phyloP scores from a whole-genome alignment of 1,284 basidiomycete genomes.

The Puccinia polysora region DNA sequence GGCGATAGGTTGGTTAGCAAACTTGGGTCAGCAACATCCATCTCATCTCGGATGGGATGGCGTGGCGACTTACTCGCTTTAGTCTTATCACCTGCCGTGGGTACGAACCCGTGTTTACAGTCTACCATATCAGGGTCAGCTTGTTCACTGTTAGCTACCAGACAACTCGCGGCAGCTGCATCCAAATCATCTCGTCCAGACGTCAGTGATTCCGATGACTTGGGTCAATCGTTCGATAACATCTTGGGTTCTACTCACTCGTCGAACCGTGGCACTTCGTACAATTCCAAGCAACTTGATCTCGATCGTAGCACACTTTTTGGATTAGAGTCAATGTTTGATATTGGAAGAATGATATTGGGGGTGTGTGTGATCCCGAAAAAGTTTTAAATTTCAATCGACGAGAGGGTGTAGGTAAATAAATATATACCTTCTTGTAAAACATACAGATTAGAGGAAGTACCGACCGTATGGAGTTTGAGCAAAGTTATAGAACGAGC shows the following conservation, averaged over 20 bases:
- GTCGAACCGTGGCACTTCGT: neutral
- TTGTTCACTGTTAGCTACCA: neutral
- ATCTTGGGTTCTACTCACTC: neutral
- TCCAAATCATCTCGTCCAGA: no score
- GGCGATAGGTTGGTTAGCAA: no score
- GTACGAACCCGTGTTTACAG: neutral
- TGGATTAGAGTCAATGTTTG: neutral
- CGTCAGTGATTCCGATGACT: no score
- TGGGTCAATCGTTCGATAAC: neutral
- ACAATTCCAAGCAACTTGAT: neutral
- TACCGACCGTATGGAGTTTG: neutral
- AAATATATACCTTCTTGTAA: no score
- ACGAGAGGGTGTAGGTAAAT: no score
- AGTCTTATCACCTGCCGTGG: neutral
- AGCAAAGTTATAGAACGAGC: conserved; percentile 2
- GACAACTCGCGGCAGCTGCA: neutral
- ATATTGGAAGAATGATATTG: no score
- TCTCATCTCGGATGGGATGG: neutral
- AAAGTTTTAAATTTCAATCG: no score
- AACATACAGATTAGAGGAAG: no score
- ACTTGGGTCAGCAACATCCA: no score
- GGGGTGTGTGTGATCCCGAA: no score
- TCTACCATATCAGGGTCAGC: conserved; percentile 9
- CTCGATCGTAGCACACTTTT: neutral
- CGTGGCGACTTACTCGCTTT: neutral